Evolutionary conservation across 108 stramenopile genomes (phyloP).

Genomic region (Nitzschia putrida): DNA sequence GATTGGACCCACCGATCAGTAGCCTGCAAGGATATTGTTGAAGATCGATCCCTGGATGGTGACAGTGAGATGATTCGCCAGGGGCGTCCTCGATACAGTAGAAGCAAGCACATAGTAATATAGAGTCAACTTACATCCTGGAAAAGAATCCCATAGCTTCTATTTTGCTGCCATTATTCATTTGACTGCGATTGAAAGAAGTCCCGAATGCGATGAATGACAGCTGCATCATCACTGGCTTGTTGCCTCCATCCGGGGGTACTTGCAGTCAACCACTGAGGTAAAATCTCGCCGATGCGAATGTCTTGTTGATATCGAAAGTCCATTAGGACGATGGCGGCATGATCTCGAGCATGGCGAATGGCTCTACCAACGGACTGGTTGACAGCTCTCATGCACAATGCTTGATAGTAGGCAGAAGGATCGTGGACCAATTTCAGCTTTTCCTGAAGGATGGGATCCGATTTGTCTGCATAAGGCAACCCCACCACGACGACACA

Average conservation of each 20-base stretch:
- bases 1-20: no score
- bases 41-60: no score
- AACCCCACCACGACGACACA: conserved; percentile 95
- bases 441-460: conserved; percentile 93
- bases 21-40: no score
- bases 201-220: conserved; percentile 2
- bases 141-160: no score
- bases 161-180: background rate
- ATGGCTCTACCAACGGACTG: conserved; percentile 98
- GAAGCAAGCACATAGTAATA: no score
- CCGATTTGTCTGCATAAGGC: conserved; percentile 96
- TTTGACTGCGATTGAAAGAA: conserved; percentile 8
- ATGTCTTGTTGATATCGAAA: conserved; percentile 73
- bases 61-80: no score
- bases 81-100: no score
- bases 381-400: conserved; percentile 98
- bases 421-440: conserved; percentile 61
- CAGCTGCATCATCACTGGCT: background rate
- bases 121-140: no score
- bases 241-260: conserved; percentile 33
- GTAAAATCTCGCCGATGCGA: conserved; percentile 68
- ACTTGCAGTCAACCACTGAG: conserved; percentile 68
- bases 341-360: conserved; percentile 92
- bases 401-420: conserved; percentile 80
- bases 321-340: conserved; percentile 89